Evolutionary conservation across 805 yeast genomes (phyloP), one percentile per base, ranked within the genome.

Genomic region (Saccharomycopsis vini): DNA sequence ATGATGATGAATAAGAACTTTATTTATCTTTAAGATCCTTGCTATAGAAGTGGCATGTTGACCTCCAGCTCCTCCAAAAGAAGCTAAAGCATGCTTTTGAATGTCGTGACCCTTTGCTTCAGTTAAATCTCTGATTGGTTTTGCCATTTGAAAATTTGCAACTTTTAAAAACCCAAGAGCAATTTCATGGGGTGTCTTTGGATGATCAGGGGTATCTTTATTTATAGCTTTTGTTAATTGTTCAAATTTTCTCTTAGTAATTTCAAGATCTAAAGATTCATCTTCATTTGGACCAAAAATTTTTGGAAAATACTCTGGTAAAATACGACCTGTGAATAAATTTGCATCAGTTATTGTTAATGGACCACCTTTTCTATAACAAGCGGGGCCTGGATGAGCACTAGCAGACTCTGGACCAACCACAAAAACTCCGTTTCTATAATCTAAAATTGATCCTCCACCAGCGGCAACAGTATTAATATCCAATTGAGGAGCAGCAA

Each of bases 41-140:
- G 95, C 95, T 30, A 87, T 78, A 5, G 83, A 78, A 39, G 74
- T 78, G 2, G 90, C 89, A 60, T 83, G 89, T 62, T 87, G 95
- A 7, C 95, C 95, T 43, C 95, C 95, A 22, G 95, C 95, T 39
- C 95, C 95, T 38, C 95, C 95, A 62, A 87, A 86, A 2, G 90
- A 73, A 1, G 87, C 94, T 47, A 87, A 63, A 45, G 80, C 64
- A 58, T 87, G 95, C 9, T 72, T 65, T 6, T 81, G 59, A 1
- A 78, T 70, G 35, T 73, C 69, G 55, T 78, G 77, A 4, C 95
- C 95, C 56, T 79, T 85, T 2, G 90, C 85, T 57, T 86, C 95
- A 0, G 95, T 86, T 41, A 87, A 63, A 36, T 81, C 78, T 46
- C 95, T 70, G 43, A 87, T 83, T 2, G 95, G 95, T 49, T 92